Evolutionary conservation across 176 grass and related monocot genomes (phyloP).

Genomic region (Raddia distichophylla): DNA sequence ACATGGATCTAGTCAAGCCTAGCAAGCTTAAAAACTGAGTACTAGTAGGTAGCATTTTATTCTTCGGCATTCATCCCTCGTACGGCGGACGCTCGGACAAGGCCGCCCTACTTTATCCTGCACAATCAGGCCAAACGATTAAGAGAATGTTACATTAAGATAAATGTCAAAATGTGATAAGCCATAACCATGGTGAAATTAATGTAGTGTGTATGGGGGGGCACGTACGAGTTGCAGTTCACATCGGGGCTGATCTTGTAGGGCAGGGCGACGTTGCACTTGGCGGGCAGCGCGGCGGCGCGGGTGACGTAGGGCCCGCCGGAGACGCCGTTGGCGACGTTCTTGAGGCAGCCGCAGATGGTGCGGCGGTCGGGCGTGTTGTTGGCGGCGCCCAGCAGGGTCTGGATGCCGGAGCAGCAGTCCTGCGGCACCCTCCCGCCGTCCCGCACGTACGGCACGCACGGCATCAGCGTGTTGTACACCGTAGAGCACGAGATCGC

Average conservation of each 20-base stretch:
- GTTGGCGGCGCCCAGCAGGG: slow-evolving; percentile 31
- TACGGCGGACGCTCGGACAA: background rate
- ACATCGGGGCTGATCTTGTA: slow-evolving; percentile 60
- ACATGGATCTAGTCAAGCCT: background rate
- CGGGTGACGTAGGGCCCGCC: slow-evolving; percentile 33
- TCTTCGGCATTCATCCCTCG: slow-evolving; percentile 16
- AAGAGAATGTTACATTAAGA: background rate
- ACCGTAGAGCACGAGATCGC: slow-evolving; percentile 47
- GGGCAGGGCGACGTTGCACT: slow-evolving; percentile 49
- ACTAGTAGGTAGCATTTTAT: slow-evolving; percentile 18
- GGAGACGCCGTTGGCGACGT: slow-evolving; percentile 47
- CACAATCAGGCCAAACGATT: background rate
- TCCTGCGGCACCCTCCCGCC: slow-evolving; percentile 33
- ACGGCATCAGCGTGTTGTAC: slow-evolving; percentile 65
- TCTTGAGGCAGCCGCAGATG: slow-evolving; percentile 67
- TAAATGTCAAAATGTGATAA: background rate
- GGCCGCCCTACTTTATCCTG: slow-evolving; percentile 47
- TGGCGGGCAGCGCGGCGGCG: slow-evolving; percentile 47
- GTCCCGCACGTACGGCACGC: slow-evolving; percentile 49
- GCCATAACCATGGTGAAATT: too few relatives aligned
- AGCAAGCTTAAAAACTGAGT: background rate
- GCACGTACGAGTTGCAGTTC: slow-evolving; percentile 57
- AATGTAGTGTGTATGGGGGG: background rate
- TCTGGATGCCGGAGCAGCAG: slow-evolving; percentile 61
- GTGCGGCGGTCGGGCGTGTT: slow-evolving; percentile 55